Conservation (phyloP, 129 eudicot species). For the carrot (Daucus carota) region DH1_v3.0 NC_030384.2:31160001-31160500, state of each 20-base stretch:
- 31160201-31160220: background rate
- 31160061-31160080: conserved; percentile 47
- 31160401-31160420: too few relatives aligned
- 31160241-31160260: background rate
- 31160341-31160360: too few relatives aligned
- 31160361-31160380: too few relatives aligned
- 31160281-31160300: background rate
- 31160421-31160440: background rate
- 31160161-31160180: background rate
- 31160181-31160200: background rate
- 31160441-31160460: background rate
- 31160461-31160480: background rate
- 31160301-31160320: background rate
- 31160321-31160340: too few relatives aligned
- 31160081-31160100: background rate
- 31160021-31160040: conserved; percentile 32
- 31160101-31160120: conserved; percentile 8
- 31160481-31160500: background rate
- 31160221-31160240: background rate
- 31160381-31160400: too few relatives aligned
- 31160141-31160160: background rate
- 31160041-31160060: conserved; percentile 37
- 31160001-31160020: conserved; percentile 28
- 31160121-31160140: background rate
- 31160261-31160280: background rate